Evolutionary conservation across 2,329 filamentous ascomycete species (phyloP), one percentile per base, ranked within the genome.

Genomic region (Aspergillus fijiensis): DNA sequence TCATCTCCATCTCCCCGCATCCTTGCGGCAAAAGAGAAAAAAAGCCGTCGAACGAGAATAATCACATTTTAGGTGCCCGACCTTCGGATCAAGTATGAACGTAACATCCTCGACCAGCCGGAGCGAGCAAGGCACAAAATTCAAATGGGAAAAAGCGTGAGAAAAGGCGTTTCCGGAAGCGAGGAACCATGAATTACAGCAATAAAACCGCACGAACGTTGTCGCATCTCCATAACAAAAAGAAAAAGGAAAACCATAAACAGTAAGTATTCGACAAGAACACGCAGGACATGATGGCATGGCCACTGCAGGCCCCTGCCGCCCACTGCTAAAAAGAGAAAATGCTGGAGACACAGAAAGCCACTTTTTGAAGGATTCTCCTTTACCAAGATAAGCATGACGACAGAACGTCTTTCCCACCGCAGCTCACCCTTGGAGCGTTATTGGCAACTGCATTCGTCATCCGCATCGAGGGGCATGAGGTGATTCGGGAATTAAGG

Each of bases 361-460:
- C 74, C 74, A 76, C 74, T 76, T 76, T 75, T 73, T 72, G 68
- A 72, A 73, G 68, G 65, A 60, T 67, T 66, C 63, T 67, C 66
- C 63, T 70, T 63, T 66, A 64, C 65, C 67, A 66, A 69, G 65
- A 68, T 65, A 69, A 65, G 66, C 64, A 64, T 59, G 63, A 67
- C 64, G 65, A 65, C 63, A 65, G 65, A 66, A 67, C 63, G 60
- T 63, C 61, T 65, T 66, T 66, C 62, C 64, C 66, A 68, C 64
- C 67, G 67, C 67, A 65, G 65, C 63, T 67, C 61, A 67, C 64
- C 65, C 65, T 66, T 65, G 67, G 67, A 63, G 59, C 61, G 63
- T 65, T 67, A 63, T 67, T 67, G 66, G 66, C 66, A 65, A 72
- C 72, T 74, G 73, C 71, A 67, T 69, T 74, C 73, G 62, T 73